Percentiles rank a stretch among this genome's conserved stretches.
Evolutionary conservation across 169 alveolate species (phyloP).

Genomic region (Amoebophrya sp.): DNA sequence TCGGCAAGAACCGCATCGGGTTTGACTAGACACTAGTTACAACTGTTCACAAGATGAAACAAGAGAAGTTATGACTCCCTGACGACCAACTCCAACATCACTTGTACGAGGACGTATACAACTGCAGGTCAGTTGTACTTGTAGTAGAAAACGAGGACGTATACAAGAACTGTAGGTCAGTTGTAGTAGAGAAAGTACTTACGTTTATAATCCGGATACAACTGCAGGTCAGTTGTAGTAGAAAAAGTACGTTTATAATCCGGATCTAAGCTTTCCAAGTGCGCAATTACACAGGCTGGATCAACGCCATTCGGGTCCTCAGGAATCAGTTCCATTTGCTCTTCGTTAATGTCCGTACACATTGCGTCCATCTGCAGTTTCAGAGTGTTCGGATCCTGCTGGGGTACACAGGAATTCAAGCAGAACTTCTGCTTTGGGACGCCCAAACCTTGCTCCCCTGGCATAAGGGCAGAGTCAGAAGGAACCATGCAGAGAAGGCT

Average conservation of each 20-base stretch:
- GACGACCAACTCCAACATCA: no score
- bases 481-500: not conserved
- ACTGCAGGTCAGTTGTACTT: not conserved
- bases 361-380: not conserved
- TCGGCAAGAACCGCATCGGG: no score
- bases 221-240: not conserved
- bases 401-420: not conserved
- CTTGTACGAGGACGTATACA: no score
- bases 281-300: not conserved
- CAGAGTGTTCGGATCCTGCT: not conserved
- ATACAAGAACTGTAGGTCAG: no score
- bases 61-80: no score
- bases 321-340: not conserved
- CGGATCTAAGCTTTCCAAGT: not conserved
- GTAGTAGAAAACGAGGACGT: no score
- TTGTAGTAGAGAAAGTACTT: not conserved
- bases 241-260: not conserved
- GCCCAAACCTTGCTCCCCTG: not conserved
- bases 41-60: no score
- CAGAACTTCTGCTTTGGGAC: not conserved
- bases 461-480: not conserved
- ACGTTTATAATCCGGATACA: not conserved
- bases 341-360: not conserved
- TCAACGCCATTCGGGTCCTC: not conserved
- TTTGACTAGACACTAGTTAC: no score